These are phyloP conservation scores for Ramaria sp. DNA, from an alignment of 768 basidiomycete genomes.

Conservation along the genomic window DNA sequence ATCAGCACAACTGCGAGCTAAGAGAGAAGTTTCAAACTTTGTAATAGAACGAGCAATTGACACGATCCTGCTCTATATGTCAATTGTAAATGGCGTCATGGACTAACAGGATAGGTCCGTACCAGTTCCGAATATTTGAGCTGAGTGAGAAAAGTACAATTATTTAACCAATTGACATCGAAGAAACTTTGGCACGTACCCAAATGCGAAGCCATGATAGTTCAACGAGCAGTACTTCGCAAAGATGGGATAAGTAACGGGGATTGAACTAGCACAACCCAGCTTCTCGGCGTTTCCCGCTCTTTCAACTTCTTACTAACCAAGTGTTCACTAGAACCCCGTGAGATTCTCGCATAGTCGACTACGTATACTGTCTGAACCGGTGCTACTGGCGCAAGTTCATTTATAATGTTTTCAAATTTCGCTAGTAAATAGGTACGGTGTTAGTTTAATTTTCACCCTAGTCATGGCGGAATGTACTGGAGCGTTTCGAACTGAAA, in stretches of 20 bases:
- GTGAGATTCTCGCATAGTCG: too few relatives aligned
- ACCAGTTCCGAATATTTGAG: constrained; percentile 87
- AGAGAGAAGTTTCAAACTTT: constrained; percentile 43
- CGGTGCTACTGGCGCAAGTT: too few relatives aligned
- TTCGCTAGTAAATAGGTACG: too few relatives aligned
- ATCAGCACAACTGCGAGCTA: constrained; percentile 8
- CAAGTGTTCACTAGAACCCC: too few relatives aligned
- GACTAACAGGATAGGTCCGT: constrained; percentile 11
- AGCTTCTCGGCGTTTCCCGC: not conserved
- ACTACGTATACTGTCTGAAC: too few relatives aligned
- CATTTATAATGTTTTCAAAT: too few relatives aligned
- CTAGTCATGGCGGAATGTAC: too few relatives aligned
- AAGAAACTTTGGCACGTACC: constrained; percentile 16
- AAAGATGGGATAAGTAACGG: not conserved
- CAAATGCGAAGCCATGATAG: constrained; percentile 63
- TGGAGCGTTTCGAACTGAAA: too few relatives aligned
- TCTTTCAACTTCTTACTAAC: not conserved
- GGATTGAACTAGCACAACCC: not conserved
- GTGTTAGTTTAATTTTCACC: too few relatives aligned
- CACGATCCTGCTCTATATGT: constrained; percentile 70
- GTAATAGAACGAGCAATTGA: constrained; percentile 99
- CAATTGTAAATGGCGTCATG: not conserved
- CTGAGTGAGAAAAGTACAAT: constrained; percentile 23
- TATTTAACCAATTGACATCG: constrained; percentile 1
- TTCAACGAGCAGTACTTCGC: not conserved